Conservation (phyloP, 768 basidiomycete genomes). For the Candolleomyces eurysporus region DNA sequence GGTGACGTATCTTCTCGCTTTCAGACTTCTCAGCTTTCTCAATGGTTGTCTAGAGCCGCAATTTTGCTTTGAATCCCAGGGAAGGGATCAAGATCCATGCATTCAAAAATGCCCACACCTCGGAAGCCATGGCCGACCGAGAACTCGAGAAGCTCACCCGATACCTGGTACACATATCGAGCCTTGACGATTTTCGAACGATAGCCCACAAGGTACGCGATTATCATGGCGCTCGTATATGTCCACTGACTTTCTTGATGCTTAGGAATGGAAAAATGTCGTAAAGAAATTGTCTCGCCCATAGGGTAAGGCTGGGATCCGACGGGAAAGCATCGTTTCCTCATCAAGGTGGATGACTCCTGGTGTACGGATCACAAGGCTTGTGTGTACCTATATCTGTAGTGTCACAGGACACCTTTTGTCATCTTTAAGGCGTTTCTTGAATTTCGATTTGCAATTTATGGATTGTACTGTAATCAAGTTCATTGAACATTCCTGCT, state of each 20-base stretch:
- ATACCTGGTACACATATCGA: conserved; percentile 67
- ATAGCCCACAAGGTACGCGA: conserved; percentile 63
- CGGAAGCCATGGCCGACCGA: conserved; percentile 59
- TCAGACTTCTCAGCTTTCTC: background rate
- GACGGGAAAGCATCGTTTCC: no score
- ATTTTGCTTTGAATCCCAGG: conserved; percentile 84
- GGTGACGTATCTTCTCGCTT: conserved; percentile 32
- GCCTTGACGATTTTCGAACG: conserved; percentile 56
- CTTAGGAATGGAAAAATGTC: conserved; percentile 51
- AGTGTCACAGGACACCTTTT: no score
- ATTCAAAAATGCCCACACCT: conserved; percentile 76
- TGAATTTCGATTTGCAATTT: no score
- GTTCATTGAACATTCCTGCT: background rate
- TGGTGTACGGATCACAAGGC: no score
- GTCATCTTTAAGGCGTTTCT: no score
- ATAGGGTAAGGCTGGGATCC: background rate
- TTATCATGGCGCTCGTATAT: background rate
- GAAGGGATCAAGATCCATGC: conserved; percentile 83
- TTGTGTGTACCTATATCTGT: no score
- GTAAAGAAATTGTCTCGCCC: conserved; percentile 36
- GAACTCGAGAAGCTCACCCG: conserved; percentile 64
- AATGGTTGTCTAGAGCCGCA: conserved; percentile 52
- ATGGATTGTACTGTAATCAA: background rate
- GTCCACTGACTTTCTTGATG: background rate
- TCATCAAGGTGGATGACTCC: no score